A percentile compares a stretch with the other conserved stretches of the same genome.
These are phyloP conservation scores for Gossypium gossypioides DNA, from an alignment of 441 rosid genomes.

Conservation along the genomic window DNA sequence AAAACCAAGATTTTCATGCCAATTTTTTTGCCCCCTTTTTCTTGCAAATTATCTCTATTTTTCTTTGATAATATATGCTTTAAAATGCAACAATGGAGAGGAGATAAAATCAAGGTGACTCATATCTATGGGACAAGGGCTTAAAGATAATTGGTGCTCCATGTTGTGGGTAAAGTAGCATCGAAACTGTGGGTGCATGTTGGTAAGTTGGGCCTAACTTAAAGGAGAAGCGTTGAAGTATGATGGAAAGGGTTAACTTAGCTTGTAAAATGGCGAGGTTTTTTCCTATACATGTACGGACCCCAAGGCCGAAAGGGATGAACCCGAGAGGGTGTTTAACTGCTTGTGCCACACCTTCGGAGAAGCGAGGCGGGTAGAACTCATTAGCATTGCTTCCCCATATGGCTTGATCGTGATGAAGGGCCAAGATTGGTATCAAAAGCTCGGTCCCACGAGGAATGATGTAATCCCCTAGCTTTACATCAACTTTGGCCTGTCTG, in stretches of 20 bases:
- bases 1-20: background rate
- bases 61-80: background rate
- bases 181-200: slow-evolving; percentile 85
- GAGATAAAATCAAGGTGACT: slow-evolving; percentile 1
- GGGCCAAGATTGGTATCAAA: slow-evolving; percentile 70
- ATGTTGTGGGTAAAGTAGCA: slow-evolving; percentile 80
- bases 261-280: slow-evolving; percentile 80
- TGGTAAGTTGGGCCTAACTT: slow-evolving; percentile 62
- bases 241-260: slow-evolving; percentile 55
- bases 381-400: slow-evolving; percentile 83
- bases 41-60: too few relatives aligned
- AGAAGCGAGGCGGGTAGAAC: slow-evolving; percentile 73
- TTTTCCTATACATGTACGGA: slow-evolving; percentile 76
- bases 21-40: background rate
- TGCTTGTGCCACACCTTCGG: slow-evolving; percentile 59
- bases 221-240: slow-evolving; percentile 67
- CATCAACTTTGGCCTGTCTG: slow-evolving; percentile 59
- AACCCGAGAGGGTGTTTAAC: slow-evolving; percentile 61
- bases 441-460: slow-evolving; percentile 84
- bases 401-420: slow-evolving; percentile 75
- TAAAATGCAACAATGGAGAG: background rate
- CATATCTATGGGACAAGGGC: slow-evolving; percentile 18
- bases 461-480: slow-evolving; percentile 64
- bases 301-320: slow-evolving; percentile 85
- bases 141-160: slow-evolving; percentile 79